Base-by-base conservation (phyloP, 2,329 filamentous ascomycete species). In the Apiospora pterosperma region DNA sequence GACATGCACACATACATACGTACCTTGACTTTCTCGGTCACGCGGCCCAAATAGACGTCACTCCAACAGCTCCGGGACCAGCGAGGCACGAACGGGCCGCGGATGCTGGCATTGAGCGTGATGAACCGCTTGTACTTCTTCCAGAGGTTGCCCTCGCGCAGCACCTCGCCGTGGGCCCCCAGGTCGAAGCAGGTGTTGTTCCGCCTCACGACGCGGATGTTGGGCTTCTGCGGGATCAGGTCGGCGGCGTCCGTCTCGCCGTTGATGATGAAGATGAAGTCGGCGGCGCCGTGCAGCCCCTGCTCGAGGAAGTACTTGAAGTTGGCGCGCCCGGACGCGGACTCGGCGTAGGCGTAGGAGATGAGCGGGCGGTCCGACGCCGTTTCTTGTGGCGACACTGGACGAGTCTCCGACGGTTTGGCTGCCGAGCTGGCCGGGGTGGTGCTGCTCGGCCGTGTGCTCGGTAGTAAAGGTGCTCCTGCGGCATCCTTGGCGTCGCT, bases 211-310 rank as follows among this genome's bases (percentile, higher is more conserved):
- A 76, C 63, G 41, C 70, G 69, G 61, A 78, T 70, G 66, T 80
- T 79, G n/a, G 68, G 48, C 38, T 66, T 65, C 5, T 64, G 36
- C 0, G 77, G 76, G 60, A 79, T 71, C 1, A 72, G 59, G 2
- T 59, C 34, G 42, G 65, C 63, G 2, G 67, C 69, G 58, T 73
- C 69, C 36, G 73, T 74, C 48, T 73, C 68, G 41, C 78, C 78
- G 60, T 79, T 77, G 59, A 79, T 68, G 63, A 79, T 75, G 67
- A 79, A 79, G 65, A 79, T 68, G 66, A 79, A 79, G 68, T 79
- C 78, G 59, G 77, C 77, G 0, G 68, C 72, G 36, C 65, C 71
- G 67, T 79, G 76, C 2, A 80, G 68, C 36, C 76, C 78, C 61
- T 79, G 73, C 36, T 68, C 63, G 12, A 79, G 63, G 67, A 79